Base-by-base conservation (phyloP, 2,329 filamentous ascomycete genomes). In the Pseudogymnoascus sp. region DNA sequence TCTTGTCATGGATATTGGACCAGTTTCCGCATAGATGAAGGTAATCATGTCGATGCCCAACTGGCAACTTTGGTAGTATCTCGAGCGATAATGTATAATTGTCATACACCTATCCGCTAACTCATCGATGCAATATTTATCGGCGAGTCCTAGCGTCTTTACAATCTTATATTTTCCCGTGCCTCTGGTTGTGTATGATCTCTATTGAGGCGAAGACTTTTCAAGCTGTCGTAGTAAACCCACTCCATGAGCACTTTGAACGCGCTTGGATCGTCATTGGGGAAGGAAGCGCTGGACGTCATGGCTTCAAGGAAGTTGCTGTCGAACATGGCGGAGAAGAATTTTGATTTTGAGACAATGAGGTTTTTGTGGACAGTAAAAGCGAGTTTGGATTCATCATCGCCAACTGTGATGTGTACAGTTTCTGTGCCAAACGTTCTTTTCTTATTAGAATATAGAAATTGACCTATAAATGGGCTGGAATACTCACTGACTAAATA, bases 241-340 rank as follows among this genome's bases (percentile, higher is more conserved):
- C 62, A 68, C 25, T 62, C 48, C 13, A 63, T 13, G 27, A 68
- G 60, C 9, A 65, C 42, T 13, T 58, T 55, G 44, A 67, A 66
- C 4, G 59, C 58, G 12, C n/a, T 55, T 4, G 63, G 42, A 17
- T 60, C 38, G 38, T 66, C 65, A 3, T 67, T 59, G 8, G 64
- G 64, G 10, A 67, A 63, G 1, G 42, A 41, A 4, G 60, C 65
- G 10, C 7, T 25, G 4, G 36, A 44, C 1, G 48, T 36, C 17
- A 59, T 29, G 1, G 63, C 33, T 58, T 67, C 66, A 12, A 61
- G 12, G 38, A 67, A 66, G 7, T 55, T 31, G 39, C 63, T 59
- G n/a, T 63, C 62, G 15, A 66, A 66, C 62, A 66, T 63, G 41
- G 59, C 63, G 2, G 65, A 59, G 58, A 68, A 68, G 48, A 63